Conservation (phyloP, 805 yeast genomes). For the Schwanniomyces vanrijiae region DNA sequence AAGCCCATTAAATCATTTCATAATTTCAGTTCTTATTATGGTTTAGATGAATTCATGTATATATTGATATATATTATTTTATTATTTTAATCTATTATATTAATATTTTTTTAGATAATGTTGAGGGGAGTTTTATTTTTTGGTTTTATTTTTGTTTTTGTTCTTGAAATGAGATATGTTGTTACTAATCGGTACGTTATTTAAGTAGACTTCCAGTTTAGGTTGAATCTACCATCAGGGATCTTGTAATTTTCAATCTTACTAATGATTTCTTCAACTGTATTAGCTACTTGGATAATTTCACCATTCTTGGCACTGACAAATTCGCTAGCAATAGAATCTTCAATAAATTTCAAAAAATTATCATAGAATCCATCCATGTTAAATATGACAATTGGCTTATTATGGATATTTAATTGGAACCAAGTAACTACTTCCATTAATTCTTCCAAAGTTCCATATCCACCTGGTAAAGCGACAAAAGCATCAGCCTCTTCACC, state of each 20-base stretch:
- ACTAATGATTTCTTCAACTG: slow-evolving; percentile 66
- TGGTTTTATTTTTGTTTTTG: neutral
- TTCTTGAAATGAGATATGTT: neutral
- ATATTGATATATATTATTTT: neutral
- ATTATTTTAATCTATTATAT: neutral
- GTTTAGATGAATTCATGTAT: neutral
- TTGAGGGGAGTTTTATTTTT: no score
- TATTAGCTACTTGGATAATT: slow-evolving; percentile 66
- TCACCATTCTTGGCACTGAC: slow-evolving; percentile 65
- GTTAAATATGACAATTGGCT: slow-evolving; percentile 78
- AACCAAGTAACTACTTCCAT: slow-evolving; percentile 92
- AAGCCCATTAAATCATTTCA: neutral
- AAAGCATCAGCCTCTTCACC: slow-evolving; percentile 84
- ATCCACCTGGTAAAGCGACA: slow-evolving; percentile 90
- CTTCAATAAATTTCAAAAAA: slow-evolving; percentile 59
- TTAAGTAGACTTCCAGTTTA: slow-evolving; percentile 57
- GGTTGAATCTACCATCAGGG: slow-evolving; percentile 72
- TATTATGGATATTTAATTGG: slow-evolving; percentile 81
- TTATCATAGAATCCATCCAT: slow-evolving; percentile 79
- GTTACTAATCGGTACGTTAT: neutral
- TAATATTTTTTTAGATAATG: neutral
- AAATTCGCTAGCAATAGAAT: slow-evolving; percentile 64
- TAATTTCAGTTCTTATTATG: neutral
- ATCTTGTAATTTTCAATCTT: slow-evolving; percentile 59
- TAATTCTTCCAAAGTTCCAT: slow-evolving; percentile 85